A percentile compares a stretch with the other conserved stretches of the same genome.
Evolutionary conservation across 306 rosid genomes (phyloP).

Genomic region (Inga oerstediana): DNA sequence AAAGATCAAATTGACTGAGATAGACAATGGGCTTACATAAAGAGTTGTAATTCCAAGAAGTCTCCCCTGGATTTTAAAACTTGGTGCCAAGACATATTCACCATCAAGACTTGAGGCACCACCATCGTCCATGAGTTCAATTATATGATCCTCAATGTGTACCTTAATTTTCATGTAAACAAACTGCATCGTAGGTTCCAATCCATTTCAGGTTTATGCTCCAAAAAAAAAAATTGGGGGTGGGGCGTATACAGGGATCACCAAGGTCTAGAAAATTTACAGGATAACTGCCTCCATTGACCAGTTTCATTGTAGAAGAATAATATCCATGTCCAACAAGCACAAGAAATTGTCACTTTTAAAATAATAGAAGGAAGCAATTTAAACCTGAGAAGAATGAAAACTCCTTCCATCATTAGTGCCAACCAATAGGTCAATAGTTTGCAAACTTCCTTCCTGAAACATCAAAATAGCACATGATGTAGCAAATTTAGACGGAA

Average conservation of each 20-base stretch:
- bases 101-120: slow-evolving; percentile 46
- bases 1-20: slow-evolving; percentile 25
- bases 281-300: slow-evolving; percentile 21
- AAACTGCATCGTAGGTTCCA: slow-evolving; percentile 62
- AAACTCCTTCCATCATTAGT: slow-evolving; percentile 69
- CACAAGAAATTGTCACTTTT: slow-evolving; percentile 28
- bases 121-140: slow-evolving; percentile 64
- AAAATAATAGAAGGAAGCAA: slow-evolving; percentile 24
- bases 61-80: slow-evolving; percentile 66
- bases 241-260: not conserved
- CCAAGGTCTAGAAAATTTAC: slow-evolving; percentile 28
- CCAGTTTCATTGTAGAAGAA: slow-evolving; percentile 27
- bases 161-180: slow-evolving; percentile 79
- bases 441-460: slow-evolving; percentile 76
- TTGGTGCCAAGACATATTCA: slow-evolving; percentile 49
- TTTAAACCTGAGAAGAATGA: slow-evolving; percentile 79
- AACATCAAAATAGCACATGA: slow-evolving; percentile 39
- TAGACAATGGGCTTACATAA: slow-evolving; percentile 60
- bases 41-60: slow-evolving; percentile 82
- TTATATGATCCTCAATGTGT: slow-evolving; percentile 74
- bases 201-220: slow-evolving; percentile 31
- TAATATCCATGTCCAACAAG: slow-evolving; percentile 24
- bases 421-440: slow-evolving; percentile 72
- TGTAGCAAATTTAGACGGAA: slow-evolving; percentile 21
- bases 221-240: not conserved